Base-by-base conservation (phyloP, 768 basidiomycete genomes). In the Agaricus subrufescens region DNA sequence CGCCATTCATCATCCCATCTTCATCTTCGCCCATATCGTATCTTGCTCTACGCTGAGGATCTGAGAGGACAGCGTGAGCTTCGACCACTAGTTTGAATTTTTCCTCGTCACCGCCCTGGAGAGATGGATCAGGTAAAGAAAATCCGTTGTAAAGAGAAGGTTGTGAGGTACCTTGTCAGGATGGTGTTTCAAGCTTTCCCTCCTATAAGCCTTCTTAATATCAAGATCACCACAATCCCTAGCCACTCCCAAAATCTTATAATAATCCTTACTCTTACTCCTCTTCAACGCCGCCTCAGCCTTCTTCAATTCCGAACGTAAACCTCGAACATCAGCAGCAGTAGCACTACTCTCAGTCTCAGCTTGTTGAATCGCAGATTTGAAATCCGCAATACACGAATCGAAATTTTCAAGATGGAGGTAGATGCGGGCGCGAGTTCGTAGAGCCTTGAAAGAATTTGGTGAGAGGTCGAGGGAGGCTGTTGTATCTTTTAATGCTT, bases 51-150 rank as follows among this genome's bases (percentile, higher is more conserved):
- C 85, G 75, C 10, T 73, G 75, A 1, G 90, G 79, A 61, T 94
- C 93, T 0, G 89, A 91, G 2, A 94, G 83, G 3, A 94, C 87
- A 7, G 83, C 80, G 59, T 94, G 79, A 2, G 91, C 90, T 69
- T 94, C 93, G 0, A 77, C 83, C 30, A 92, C 86, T 23, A 93
- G 79, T 70, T 98, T 97, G 82, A 98, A 98, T 63, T 91, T 89
- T 66, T 97, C 96, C 63, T 96, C 94, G 66, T 94, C 91, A 29
- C 95, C 95, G 27, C 95, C 94, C 86, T 91, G 58, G 58, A 58
- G 44, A 42, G 27, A 7, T 31, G 40, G 26, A 37, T 43, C 19
- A 46, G 12, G 31, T 25, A 31, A 49, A 29, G 23, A 7, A 38
- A 54, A 25, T 50, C 14, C 15, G 30, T 27, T 34, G 23, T 46